Base-by-base conservation (phyloP, 345 rosid genomes). In the Lepidium africanum region DNA sequence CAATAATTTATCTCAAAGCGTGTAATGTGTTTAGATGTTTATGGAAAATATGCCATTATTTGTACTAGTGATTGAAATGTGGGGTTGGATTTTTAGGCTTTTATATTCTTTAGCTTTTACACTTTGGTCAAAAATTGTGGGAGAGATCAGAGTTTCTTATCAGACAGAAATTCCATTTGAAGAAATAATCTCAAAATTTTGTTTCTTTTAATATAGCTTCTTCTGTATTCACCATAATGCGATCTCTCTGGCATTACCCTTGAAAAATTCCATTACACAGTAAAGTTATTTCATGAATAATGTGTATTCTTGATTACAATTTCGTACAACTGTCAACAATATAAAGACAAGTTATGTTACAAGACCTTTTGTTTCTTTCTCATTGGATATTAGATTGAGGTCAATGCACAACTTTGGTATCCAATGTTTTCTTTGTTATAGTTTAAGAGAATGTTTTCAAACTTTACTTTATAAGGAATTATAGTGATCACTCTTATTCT, bases 301-400 rank as follows among this genome's bases (percentile, higher is more conserved):
- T 62, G 46, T 71, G 75, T 71, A 51, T 60, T 15, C 38, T 51
- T 70, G 61, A 50, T 59, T 41, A 49, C 52, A 2, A n/a, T 25
- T 57, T 60, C 33, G 9, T 52, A 62, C 61, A 62, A 53, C 47
- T 71, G 75, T 71, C 63, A 53, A 21, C 55, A n/a, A 52, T 16
- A 36, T 16, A 53, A 52, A 60, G 32, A 30, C 35, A 32, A 21
- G 27, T 37, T 56, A 8, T 45, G 64, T 56, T 67, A 23, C 53
- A 38, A 36, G n/a, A 48, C 17, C 6, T 7, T 62, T 45, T 54
- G 63, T 33, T 41, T 72, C 43, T 47, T 63, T 63, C 57, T 54
- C 32, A 6, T 54, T 43, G 47, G 56, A 9, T 71, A 15, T 17
- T 70, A 40, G 51, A 52, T 32, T 52, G 11, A 70, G 47, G 35